Evolutionary conservation across 192 early-diverging fungal genomes (phyloP).

Genomic region (Backusella macrospora): DNA sequence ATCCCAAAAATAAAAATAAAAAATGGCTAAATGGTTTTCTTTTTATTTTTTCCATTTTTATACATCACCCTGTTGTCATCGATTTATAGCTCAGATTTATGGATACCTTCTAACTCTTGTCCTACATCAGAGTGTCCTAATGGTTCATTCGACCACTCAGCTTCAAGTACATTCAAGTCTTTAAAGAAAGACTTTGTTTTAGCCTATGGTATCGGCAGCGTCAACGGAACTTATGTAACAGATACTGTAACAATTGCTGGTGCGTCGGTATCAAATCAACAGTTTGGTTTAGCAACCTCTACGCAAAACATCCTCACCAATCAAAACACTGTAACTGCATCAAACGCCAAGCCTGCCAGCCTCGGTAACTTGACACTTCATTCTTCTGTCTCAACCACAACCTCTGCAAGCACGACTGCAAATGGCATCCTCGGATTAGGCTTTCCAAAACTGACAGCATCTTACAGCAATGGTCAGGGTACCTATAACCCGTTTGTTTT

Average conservation of each 20-base stretch:
- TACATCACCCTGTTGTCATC: neutral
- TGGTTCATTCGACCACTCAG: slow-evolving; percentile 1
- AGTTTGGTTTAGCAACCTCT: slow-evolving; percentile 23
- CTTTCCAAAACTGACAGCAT: slow-evolving; percentile 5
- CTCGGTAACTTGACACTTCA: neutral
- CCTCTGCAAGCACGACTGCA: neutral
- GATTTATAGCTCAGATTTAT: slow-evolving; percentile 18
- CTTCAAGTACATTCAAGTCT: slow-evolving; percentile 13
- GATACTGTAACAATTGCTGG: slow-evolving; percentile 26
- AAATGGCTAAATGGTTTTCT: neutral
- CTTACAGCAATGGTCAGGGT: neutral
- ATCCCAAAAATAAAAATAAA: neutral
- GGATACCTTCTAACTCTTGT: slow-evolving; percentile 20
- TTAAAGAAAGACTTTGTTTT: neutral
- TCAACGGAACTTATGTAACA: slow-evolving; percentile 13
- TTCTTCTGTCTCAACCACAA: neutral
- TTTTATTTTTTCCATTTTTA: neutral
- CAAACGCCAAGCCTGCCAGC: neutral
- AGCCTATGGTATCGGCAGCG: slow-evolving; percentile 21
- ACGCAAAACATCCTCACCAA: slow-evolving; percentile 3
- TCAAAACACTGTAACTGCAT: neutral
- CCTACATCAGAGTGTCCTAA: slow-evolving; percentile 2
- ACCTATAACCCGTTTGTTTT: slow-evolving; percentile 22
- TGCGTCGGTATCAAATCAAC: neutral
- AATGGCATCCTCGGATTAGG: slow-evolving; percentile 21